Conservation (phyloP, 371 early-diverging fungal genomes). For the Phascolomyces articulosus region DNA sequence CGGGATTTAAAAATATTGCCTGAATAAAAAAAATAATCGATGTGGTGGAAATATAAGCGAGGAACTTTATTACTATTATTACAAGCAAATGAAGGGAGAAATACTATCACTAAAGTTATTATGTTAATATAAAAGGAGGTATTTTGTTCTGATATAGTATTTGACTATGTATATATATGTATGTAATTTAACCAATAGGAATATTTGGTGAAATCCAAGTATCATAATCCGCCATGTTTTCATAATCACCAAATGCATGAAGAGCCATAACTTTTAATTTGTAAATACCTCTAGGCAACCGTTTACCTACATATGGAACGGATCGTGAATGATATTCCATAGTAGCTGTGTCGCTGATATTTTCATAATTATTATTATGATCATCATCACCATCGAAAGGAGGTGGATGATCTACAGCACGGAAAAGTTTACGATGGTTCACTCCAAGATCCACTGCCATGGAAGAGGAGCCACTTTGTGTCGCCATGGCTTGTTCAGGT, state of each 20-base stretch:
- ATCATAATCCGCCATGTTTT: constrained; percentile 35
- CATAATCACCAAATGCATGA: constrained; percentile 34
- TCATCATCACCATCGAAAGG: background rate
- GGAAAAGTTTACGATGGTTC: constrained; percentile 4
- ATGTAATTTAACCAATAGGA: background rate
- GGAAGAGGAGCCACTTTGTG: constrained; percentile 5
- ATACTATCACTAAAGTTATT: too few relatives aligned
- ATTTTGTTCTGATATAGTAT: too few relatives aligned
- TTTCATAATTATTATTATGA: background rate
- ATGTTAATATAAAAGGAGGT: too few relatives aligned
- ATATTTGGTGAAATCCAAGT: constrained; percentile 37
- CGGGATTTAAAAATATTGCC: too few relatives aligned
- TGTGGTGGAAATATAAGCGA: too few relatives aligned
- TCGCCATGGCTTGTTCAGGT: constrained; percentile 24
- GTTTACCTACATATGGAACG: constrained; percentile 12
- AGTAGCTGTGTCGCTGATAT: background rate
- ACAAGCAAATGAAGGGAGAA: too few relatives aligned
- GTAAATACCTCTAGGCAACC: constrained; percentile 25
- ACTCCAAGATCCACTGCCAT: background rate
- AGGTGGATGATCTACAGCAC: background rate
- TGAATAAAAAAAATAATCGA: too few relatives aligned
- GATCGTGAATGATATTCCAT: background rate
- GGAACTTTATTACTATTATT: too few relatives aligned
- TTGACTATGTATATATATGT: too few relatives aligned
- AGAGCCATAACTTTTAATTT: constrained; percentile 36